Percentiles rank a stretch among this genome's conserved stretches.
Conservation (phyloP, 1,139 yeast species). For the Scheffersomyces titani region DNA sequence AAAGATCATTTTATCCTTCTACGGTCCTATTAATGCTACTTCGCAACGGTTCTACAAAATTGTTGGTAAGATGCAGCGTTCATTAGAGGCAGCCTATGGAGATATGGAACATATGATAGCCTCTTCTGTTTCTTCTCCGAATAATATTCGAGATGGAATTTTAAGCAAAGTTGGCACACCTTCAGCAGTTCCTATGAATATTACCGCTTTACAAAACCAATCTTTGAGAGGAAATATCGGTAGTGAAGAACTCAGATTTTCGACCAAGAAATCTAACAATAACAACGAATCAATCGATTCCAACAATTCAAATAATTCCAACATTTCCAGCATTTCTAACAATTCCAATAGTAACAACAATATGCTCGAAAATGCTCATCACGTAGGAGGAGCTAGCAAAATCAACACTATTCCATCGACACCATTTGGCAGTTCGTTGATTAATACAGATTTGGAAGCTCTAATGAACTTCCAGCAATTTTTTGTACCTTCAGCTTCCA, state of each 20-base stretch:
- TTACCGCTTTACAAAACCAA: neutral
- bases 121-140: neutral
- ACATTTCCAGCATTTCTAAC: too few relatives aligned
- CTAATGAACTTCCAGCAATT: conserved; percentile 21
- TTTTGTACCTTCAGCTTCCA: conserved; percentile 16
- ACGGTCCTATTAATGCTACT: conserved; percentile 12
- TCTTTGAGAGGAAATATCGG: neutral
- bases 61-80: conserved; percentile 12
- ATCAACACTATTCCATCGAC: neutral
- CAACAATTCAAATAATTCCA: neutral
- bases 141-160: neutral
- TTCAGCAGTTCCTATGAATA: neutral
- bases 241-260: neutral
- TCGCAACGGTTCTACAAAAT: conserved; percentile 12
- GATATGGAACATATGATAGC: conserved; percentile 5
- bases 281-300: neutral
- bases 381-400: neutral
- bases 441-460: conserved; percentile 12
- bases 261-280: neutral
- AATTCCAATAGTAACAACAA: neutral
- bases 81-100: conserved; percentile 11
- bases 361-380: neutral
- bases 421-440: neutral
- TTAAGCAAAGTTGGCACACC: neutral
- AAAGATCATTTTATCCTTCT: conserved; percentile 7